Base-by-base conservation (phyloP, 441 rosid genomes). In the Euphorbia schlechtendalii region DNA sequence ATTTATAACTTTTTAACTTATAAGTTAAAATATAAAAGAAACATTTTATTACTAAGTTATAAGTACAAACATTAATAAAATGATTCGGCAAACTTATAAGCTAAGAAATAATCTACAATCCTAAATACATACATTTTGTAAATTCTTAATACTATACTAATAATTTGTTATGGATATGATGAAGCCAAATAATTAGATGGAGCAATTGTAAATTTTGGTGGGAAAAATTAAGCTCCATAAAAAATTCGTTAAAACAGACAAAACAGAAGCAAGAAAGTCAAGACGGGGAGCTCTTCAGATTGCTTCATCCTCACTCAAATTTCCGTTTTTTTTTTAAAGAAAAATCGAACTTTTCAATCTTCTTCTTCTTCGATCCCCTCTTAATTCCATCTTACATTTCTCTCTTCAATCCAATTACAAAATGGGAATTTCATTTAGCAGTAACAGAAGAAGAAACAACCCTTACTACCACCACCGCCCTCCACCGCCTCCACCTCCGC, bases 401-500 rank as follows among this genome's bases (percentile, higher is more conserved):
- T 8, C 18, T 40, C 61, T 40, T 0, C 21, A 36, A 59, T 20
- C 11, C n/a, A 57, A 8, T 20, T 12, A 9, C 34, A 52, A 64
- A 43, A 89, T 85, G 98, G 96, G 98, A 20, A 76, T 83, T 76
- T 87, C 94, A 46, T 84, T 76, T 68, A 86, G 69, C 60, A 75
- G 69, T 55, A 65, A 67, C 68, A 73, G 90, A 34, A 76, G 98
- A 65, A 81, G 95, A 75, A 75, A 11, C 49, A 18, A 17, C 30
- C 25, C 63, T 14, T 73, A 65, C 48, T 73, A 72, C 73, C 76
- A 66, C 58, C 74, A 57, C 34, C 80, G 70, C 36, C 82, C 68
- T 9, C 83, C 71, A 7, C 74, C 74, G 0, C 64, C 77, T 10
- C 57, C 61, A 0, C 81, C 80, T 13, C 81, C 82, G 0, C 77